Evolutionary conservation across 1,284 basidiomycete genomes (phyloP), one percentile per base, ranked within the genome.

Genomic region (Boletus sp.): DNA sequence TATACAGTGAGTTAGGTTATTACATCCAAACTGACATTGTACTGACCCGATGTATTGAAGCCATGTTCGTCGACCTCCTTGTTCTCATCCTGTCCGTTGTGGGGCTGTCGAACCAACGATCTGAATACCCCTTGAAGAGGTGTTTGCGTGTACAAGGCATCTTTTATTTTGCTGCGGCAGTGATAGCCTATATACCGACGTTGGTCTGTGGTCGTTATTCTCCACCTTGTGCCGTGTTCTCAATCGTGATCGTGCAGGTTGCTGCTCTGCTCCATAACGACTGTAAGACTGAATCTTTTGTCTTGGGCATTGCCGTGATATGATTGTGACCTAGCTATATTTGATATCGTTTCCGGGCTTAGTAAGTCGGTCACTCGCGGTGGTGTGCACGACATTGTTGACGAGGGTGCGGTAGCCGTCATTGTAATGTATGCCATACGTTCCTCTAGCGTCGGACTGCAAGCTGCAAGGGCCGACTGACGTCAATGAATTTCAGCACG

Each of bases 1-100:
- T 52, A 30, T 65, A 51, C 37, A 35, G 60, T 66, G 22, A 39
- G 57, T 46, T 0, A 5, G 20, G 3, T 23, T n/a, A 12, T 38
- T 23, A 4, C 19, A 1, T 33, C 34, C 3, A 20, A 9, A 8
- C 5, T 22, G 4, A 4, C 2, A 8, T 9, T 9, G 10, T n/a
- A 41, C 35, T 51, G 12, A 58, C 14, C 16, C 2, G 2, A 19
- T 20, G 4, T 30, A 17, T 17, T 35, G 0, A 14, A 62, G 60
- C 51, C 19, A 56, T 48, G 30, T 39, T 30, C 5, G 56, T 52
- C n/a, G 61, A 66, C 44, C 27, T 60, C 20, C 8, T 55, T 2
- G 50, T 64, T 3, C 37, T 62, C 17, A 5, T 52, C 17, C 17
- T 62, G 23, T 52, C 52, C n/a, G 17, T 55, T 7, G 25, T 44